These are phyloP conservation scores for Fusarium paranaense DNA, from an alignment of 2,329 filamentous ascomycete genomes.

Conservation along the genomic window DNA sequence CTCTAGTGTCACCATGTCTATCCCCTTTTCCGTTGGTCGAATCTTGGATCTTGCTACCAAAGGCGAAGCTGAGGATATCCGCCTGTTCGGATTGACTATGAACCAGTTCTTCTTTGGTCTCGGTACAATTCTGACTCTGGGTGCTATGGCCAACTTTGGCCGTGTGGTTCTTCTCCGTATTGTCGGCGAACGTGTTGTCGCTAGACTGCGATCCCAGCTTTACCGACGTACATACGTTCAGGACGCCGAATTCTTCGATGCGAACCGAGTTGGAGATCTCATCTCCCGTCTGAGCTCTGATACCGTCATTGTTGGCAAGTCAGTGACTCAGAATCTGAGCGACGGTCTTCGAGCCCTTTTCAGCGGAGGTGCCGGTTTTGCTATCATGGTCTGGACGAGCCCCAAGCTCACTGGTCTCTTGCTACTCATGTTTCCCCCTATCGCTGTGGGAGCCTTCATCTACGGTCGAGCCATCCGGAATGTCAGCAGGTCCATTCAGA, in stretches of 20 bases:
- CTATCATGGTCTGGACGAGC: slow-evolving; percentile 96
- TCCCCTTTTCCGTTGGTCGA: slow-evolving; percentile 96
- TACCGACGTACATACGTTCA: slow-evolving; percentile 95
- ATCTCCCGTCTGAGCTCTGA: slow-evolving; percentile 96
- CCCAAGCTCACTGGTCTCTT: slow-evolving; percentile 90
- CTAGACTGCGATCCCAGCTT: slow-evolving; percentile 86
- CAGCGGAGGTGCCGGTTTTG: slow-evolving; percentile 88
- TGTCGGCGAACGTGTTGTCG: slow-evolving; percentile 94
- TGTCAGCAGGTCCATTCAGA: slow-evolving; percentile 91
- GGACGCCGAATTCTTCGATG: slow-evolving; percentile 98
- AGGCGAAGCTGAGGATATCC: slow-evolving; percentile 71
- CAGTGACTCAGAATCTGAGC: slow-evolving; percentile 96
- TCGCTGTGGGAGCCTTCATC: slow-evolving; percentile 90
- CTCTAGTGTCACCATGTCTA: slow-evolving; percentile 93
- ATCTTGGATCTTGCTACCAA: slow-evolving; percentile 93
- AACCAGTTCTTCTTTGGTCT: slow-evolving; percentile 90
- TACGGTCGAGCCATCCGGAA: slow-evolving; percentile 92
- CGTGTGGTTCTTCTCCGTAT: slow-evolving; percentile 93
- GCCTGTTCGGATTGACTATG: slow-evolving; percentile 85
- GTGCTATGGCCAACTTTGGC: slow-evolving; percentile 92
- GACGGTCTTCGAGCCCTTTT: slow-evolving; percentile 94
- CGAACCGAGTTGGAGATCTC: slow-evolving; percentile 94
- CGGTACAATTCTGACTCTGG: slow-evolving; percentile 79
- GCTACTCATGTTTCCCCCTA: slow-evolving; percentile 87
- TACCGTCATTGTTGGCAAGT: slow-evolving; percentile 98